phyloP scores from a whole-genome alignment of 2,329 filamentous ascomycete genomes.

The Orbilia javanica region DNA sequence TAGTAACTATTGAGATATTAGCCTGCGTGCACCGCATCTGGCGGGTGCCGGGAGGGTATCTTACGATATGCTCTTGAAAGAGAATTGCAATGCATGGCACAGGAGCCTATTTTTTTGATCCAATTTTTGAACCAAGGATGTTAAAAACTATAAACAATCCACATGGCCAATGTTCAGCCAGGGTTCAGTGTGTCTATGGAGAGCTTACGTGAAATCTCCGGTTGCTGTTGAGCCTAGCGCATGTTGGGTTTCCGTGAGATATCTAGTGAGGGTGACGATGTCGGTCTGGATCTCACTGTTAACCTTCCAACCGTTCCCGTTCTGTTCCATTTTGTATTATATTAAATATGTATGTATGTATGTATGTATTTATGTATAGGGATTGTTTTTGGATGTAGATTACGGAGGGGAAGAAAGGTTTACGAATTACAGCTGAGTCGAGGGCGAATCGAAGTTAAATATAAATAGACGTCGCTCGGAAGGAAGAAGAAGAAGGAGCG shows the following conservation, averaged over 20 bases:
- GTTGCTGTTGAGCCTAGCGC: conserved; percentile 79
- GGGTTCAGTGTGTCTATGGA: neutral
- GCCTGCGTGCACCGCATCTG: neutral
- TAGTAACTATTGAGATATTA: conserved; percentile 24
- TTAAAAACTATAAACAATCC: conserved; percentile 7
- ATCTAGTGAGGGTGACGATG: conserved; percentile 94
- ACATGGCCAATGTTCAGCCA: neutral
- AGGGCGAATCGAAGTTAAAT: neutral
- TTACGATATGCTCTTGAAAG: conserved; percentile 95
- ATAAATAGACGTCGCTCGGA: conserved; percentile 15
- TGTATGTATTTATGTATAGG: neutral
- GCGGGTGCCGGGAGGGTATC: neutral
- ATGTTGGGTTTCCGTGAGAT: conserved; percentile 96
- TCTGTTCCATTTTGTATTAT: conserved; percentile 59
- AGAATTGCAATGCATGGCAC: conserved; percentile 97
- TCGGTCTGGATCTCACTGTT: conserved; percentile 90
- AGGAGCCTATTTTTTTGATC: conserved; percentile 85
- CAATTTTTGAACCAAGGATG: neutral
- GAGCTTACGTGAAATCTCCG: conserved; percentile 93
- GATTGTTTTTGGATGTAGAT: neutral
- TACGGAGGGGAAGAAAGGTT: neutral
- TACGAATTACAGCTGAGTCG: neutral
- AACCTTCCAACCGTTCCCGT: conserved; percentile 68
- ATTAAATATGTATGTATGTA: neutral
- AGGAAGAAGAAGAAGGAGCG: conserved; percentile 2